Evolutionary conservation across 306 rosid genomes (phyloP), one percentile per base, ranked within the genome.

Genomic region (Arachis hypogaea): DNA sequence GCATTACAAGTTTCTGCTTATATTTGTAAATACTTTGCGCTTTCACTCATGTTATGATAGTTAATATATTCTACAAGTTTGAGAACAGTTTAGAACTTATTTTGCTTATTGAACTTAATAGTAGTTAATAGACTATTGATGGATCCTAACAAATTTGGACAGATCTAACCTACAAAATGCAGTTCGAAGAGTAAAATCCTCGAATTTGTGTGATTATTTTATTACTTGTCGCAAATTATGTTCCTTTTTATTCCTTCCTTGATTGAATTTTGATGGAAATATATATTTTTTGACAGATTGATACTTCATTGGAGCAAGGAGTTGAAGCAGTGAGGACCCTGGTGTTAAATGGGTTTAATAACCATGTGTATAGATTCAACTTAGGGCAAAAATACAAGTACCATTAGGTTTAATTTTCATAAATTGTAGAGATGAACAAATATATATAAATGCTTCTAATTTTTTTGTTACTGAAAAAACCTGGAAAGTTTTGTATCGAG

Each of bases 311-410:
- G 82, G 87, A 77, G 82, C 90, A 89, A 83, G 97, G 95, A 77
- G 92, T 91, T 16, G 86, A 80, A 75, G 98, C 96, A 6, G 87
- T 87, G 66, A 82, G 85, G 82, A 73, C 90, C 59, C 64, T 89
- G 52, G 87, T 81, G 64, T 80, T 85, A 40, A 70, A 82, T 33
- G 97, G 97, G 30, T 94, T 94, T 75, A 82, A 57, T 77, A 82
- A 83, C 7, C 88, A 78, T n/a, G 76, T 91, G 54, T 78, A 82
- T 80, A 84, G 88, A 77, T 89, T 94, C 74, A 91, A 94, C 76
- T 73, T 88, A 81, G 85, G 85, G 64, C 97, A 91, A 86, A 94
- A 89, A 64, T 94, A 94, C 81, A 94, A 94, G 86, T 80, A 86
- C 79, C 89, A 94, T 81, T 84, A 84, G 86, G 96, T 91, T 62